Evolutionary conservation across 805 yeast species (phyloP).

Genomic region (Metschnikowia peoriensis): DNA sequence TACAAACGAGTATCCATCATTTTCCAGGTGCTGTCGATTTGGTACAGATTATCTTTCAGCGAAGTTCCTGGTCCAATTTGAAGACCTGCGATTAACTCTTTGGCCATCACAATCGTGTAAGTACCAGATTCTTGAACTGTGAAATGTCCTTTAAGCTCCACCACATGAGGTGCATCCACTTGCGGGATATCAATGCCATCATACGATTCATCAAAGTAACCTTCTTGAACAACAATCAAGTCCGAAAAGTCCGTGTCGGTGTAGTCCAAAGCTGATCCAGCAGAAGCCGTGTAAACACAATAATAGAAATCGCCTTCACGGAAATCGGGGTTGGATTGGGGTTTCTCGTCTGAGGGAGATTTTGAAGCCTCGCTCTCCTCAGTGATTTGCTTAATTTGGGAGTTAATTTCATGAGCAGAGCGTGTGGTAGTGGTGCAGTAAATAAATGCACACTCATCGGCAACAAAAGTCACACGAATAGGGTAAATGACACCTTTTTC

Average conservation of each 20-base stretch:
- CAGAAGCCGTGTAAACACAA: not conserved
- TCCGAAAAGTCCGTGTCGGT: not conserved
- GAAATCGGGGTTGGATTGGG: not conserved
- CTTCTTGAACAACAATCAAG: not conserved
- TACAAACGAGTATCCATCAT: slow-evolving; percentile 1
- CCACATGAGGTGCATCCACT: not conserved
- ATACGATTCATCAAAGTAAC: not conserved
- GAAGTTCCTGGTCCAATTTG: slow-evolving; percentile 1
- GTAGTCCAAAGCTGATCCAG: not conserved
- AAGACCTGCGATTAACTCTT: not conserved
- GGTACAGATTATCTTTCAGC: not conserved
- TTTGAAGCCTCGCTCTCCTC: too few species aligned
- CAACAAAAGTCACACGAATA: not conserved
- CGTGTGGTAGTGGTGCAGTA: not conserved
- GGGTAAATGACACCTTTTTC: not conserved
- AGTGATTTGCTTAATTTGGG: not conserved
- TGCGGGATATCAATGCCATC: not conserved
- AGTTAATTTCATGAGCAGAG: not conserved
- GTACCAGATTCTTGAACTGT: not conserved
- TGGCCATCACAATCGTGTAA: not conserved
- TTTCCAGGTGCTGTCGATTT: not conserved
- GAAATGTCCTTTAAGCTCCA: slow-evolving; percentile 1
- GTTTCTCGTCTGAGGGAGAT: not conserved
- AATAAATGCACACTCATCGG: not conserved
- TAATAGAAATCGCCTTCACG: not conserved